Evolutionary conservation across 2,329 filamentous ascomycete genomes (phyloP).

Genomic region (Xylaria sp.): DNA sequence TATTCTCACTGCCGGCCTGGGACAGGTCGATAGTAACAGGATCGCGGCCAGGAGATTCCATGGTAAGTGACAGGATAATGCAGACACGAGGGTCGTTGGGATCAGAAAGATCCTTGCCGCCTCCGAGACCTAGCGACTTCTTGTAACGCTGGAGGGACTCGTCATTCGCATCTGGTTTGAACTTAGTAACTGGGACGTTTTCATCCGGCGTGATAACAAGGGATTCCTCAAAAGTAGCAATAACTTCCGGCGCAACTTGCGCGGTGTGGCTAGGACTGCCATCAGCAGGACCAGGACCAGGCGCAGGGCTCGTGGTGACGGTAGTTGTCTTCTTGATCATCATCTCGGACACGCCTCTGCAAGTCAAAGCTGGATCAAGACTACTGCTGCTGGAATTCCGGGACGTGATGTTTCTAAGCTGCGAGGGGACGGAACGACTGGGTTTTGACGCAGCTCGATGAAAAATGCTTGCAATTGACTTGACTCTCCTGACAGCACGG

Average conservation of each 20-base stretch:
- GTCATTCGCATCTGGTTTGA: constrained; percentile 58
- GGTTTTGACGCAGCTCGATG: constrained; percentile 6
- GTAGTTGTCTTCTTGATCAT: constrained; percentile 11
- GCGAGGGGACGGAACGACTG: background rate
- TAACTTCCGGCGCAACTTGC: background rate
- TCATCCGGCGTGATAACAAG: constrained; percentile 10
- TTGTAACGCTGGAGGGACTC: constrained; percentile 98
- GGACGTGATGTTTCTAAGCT: background rate
- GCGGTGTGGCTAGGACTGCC: background rate
- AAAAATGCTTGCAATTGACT: constrained; percentile 12
- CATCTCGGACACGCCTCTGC: constrained; percentile 21
- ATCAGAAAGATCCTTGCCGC: constrained; percentile 66
- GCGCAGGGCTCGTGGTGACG: background rate
- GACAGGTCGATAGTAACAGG: constrained; percentile 89
- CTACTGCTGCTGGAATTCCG: constrained; percentile 6
- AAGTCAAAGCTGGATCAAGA: constrained; percentile 26
- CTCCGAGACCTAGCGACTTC: constrained; percentile 82
- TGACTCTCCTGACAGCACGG: constrained; percentile 5
- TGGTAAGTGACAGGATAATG: constrained; percentile 85
- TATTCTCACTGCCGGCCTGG: constrained; percentile 63
- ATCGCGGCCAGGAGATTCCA: constrained; percentile 74
- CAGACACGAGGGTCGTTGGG: constrained; percentile 81
- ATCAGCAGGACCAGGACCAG: background rate
- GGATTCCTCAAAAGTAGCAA: constrained; percentile 5
- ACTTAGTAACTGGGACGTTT: constrained; percentile 13